A percentile compares a stretch with the other conserved stretches of the same genome.
phyloP scores from a whole-genome alignment of 75 land plant genomes.

The Pinus albicaulis region DNA sequence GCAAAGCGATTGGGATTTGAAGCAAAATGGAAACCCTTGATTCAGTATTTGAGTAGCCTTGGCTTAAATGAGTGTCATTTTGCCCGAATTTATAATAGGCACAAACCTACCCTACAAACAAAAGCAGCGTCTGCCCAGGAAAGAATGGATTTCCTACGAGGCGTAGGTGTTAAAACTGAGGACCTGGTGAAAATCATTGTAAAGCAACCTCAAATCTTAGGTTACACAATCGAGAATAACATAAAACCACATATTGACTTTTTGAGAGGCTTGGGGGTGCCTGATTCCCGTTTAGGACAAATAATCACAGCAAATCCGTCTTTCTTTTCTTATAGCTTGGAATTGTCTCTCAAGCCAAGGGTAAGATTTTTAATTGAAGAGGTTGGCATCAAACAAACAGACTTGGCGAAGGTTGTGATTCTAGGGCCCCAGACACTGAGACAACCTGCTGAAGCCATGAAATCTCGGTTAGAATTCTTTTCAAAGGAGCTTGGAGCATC shows the following conservation, averaged over 20 bases:
- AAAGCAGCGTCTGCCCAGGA: conserved; percentile 58
- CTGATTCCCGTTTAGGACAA: conserved; percentile 63
- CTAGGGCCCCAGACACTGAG: conserved; percentile 82
- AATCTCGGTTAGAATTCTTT: conserved; percentile 47
- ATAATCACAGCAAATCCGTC: conserved; percentile 75
- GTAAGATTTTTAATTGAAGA: conserved; percentile 72
- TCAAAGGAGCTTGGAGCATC: conserved; percentile 72
- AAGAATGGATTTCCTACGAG: conserved; percentile 60
- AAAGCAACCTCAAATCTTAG: conserved; percentile 85
- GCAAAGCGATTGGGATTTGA: conserved; percentile 53
- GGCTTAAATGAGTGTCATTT: conserved; percentile 71
- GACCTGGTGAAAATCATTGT: conserved; percentile 62
- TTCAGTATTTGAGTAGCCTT: conserved; percentile 66
- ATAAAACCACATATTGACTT: conserved; percentile 71
- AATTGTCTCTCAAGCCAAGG: conserved; percentile 72
- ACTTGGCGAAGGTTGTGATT: conserved; percentile 69
- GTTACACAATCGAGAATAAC: conserved; percentile 78
- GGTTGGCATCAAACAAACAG: conserved; percentile 61
- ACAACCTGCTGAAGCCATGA: conserved; percentile 70
- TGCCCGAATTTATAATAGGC: conserved; percentile 65
- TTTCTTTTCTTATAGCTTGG: conserved; percentile 70
- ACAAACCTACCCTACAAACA: conserved; percentile 66
- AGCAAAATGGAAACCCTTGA: conserved; percentile 62
- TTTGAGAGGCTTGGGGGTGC: conserved; percentile 68
- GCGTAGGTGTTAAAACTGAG: conserved; percentile 63